Conservation (phyloP, 1,139 yeast genomes). For the Lodderomyces pseudojiufengensis region DNA sequence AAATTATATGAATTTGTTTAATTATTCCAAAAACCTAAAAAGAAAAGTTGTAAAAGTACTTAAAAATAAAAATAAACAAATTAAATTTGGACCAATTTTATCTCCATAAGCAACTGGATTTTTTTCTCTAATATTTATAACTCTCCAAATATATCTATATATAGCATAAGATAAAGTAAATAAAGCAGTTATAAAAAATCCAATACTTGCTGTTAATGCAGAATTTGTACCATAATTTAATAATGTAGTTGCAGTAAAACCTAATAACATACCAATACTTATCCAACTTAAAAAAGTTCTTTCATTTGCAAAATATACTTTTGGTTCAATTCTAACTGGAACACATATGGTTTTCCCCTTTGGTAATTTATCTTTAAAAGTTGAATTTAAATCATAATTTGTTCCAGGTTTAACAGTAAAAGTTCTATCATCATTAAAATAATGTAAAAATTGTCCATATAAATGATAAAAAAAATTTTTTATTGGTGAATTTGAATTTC, state of each 20-base stretch:
- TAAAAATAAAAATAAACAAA: conserved; percentile 69
- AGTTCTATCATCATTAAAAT: conserved; percentile 62
- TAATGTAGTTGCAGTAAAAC: conserved; percentile 69
- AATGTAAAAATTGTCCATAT: conserved; percentile 39
- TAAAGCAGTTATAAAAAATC: conserved; percentile 82
- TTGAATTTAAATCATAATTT: conserved; percentile 56
- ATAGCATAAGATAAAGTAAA: conserved; percentile 72
- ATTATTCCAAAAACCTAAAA: conserved; percentile 42
- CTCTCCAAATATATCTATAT: conserved; percentile 76
- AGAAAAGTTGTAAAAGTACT: conserved; percentile 73
- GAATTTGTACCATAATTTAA: conserved; percentile 65
- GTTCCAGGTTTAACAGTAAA: conserved; percentile 82
- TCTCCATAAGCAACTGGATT: conserved; percentile 85
- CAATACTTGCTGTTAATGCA: conserved; percentile 79
- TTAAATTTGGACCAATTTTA: conserved; percentile 78
- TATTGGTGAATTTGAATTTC: conserved; percentile 29
- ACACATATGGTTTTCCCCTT: conserved; percentile 72
- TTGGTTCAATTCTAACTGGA: conserved; percentile 80
- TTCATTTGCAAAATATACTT: conserved; percentile 81
- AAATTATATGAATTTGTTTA: neutral
- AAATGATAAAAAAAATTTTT: conserved; percentile 28
- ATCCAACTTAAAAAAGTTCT: conserved; percentile 79
- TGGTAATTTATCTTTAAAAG: conserved; percentile 59
- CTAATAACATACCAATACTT: conserved; percentile 66
- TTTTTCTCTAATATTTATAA: conserved; percentile 75